Evolutionary conservation across 192 early-diverging fungal genomes (phyloP).

Genomic region (Coemansia umbellata): DNA sequence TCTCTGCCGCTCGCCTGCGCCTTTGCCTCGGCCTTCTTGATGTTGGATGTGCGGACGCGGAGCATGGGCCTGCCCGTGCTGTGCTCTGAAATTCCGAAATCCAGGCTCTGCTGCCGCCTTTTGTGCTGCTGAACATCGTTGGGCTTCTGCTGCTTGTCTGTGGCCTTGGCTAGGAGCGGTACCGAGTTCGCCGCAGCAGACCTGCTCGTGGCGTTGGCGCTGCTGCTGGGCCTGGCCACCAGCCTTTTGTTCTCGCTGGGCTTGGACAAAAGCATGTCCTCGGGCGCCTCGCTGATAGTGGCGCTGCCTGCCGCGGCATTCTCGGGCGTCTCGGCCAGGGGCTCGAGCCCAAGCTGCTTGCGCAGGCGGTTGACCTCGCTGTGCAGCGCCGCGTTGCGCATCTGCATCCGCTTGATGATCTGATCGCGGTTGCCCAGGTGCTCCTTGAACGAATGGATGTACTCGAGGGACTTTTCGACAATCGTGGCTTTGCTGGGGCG

Average conservation of each 20-base stretch:
- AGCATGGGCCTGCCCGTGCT: constrained; percentile 24
- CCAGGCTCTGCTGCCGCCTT: constrained; percentile 43
- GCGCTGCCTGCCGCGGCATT: neutral
- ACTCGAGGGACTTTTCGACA: constrained; percentile 73
- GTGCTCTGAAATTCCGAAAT: constrained; percentile 15
- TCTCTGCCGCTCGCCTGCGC: constrained; percentile 1
- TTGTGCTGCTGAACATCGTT: too few relatives aligned
- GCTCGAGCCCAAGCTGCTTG: constrained; percentile 55
- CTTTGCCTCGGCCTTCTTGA: neutral
- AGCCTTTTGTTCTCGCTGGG: neutral
- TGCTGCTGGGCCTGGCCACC: neutral
- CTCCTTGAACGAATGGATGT: constrained; percentile 51
- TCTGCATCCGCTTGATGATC: constrained; percentile 49
- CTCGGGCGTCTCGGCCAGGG: constrained; percentile 21
- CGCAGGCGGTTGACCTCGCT: constrained; percentile 62
- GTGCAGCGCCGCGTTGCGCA: constrained; percentile 55
- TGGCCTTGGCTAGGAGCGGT: neutral
- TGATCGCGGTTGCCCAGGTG: constrained; percentile 44
- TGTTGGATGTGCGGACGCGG: constrained; percentile 30
- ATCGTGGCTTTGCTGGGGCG: constrained; percentile 80
- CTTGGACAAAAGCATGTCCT: neutral
- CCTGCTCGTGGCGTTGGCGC: neutral
- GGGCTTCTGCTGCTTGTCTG: neutral
- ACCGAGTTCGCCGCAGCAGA: neutral
- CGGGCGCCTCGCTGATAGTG: constrained; percentile 8